Evolutionary conservation across 2,329 filamentous ascomycete genomes (phyloP).

Genomic region (Verticillium nubilum): DNA sequence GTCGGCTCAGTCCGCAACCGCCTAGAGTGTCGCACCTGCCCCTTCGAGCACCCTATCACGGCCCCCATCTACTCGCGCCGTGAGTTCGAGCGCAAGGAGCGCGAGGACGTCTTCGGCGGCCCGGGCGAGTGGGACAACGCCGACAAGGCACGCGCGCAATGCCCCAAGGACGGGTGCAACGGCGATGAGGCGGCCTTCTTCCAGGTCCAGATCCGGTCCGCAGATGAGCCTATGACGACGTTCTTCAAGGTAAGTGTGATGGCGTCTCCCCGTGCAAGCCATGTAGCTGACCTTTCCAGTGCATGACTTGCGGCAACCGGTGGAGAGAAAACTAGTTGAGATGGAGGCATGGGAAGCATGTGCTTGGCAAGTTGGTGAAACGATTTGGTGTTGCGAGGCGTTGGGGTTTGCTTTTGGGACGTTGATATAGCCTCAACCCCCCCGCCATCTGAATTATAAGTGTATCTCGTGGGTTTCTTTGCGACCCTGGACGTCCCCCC

Average conservation of each 20-base stretch:
- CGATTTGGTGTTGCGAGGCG: conserved; percentile 19
- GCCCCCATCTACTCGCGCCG: conserved; percentile 76
- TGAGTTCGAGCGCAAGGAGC: conserved; percentile 79
- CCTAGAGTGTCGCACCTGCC: conserved; percentile 92
- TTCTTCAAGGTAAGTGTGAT: conserved; percentile 70
- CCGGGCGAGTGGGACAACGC: conserved; percentile 87
- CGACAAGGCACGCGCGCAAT: conserved; percentile 78
- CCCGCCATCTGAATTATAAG: background rate
- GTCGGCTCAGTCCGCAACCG: conserved; percentile 62
- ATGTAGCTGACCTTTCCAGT: conserved; percentile 34
- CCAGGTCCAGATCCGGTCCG: conserved; percentile 95
- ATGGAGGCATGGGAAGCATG: conserved; percentile 5
- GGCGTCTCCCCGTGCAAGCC: background rate
- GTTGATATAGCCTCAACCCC: background rate
- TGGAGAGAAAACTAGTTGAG: conserved; percentile 59
- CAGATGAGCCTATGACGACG: conserved; percentile 96
- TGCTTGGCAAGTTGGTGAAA: background rate
- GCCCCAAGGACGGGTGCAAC: conserved; percentile 73
- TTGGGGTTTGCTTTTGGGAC: conserved; percentile 12
- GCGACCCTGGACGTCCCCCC: background rate
- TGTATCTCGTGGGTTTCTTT: background rate
- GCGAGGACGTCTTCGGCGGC: conserved; percentile 85
- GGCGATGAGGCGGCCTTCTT: conserved; percentile 87
- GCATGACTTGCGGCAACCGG: conserved; percentile 59
- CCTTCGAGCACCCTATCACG: conserved; percentile 81